Evolutionary conservation across 106 monocot genomes (phyloP), one percentile per base, ranked within the genome.

Genomic region (Narthecium ossifragum): DNA sequence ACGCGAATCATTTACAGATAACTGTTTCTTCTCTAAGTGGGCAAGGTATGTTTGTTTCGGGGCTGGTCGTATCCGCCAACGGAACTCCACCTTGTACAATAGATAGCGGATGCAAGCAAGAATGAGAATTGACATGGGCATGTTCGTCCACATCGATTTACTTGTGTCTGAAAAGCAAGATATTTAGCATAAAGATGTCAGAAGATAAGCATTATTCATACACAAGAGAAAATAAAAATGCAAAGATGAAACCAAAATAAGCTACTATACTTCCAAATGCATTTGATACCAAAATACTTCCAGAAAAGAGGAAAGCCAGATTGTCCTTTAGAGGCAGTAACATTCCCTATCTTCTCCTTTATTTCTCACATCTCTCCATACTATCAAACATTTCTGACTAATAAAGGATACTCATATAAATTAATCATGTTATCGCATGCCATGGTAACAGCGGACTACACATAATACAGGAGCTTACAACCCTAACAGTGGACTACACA

Each of bases 91-190:
- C 53, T 87, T 77, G 72, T 84, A 81, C 23, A 81, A 98, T 38
- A 98, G 67, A 69, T 79, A 91, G 2, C 91, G 87, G 21, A 91
- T 67, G 40, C 69, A 78, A 53, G 68, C 37, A 53, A 98, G 70
- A 52, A 98, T 85, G 24, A 98, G 78, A 65, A 91, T 47, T 74
- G 98, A 81, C 59, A 98, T 79, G 55, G 98, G 98, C 51, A 91
- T 55, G 72, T 98, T 98, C 43, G 62, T 82, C 98, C 84, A 98
- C 98, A 98, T 91, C 25, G 91, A 98, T 72, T 98, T 98, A 65
- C 98, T 98, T 49, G 98, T 98, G 66, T 98, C 98, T 98, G 81
- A 43, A 25, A 40, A 8, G 47, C 11, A 43, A 13, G 18, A 17
- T 13, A 43, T 3, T 18, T n/a, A 43, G 14, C 11, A 43, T 43